Conservation (phyloP, 768 basidiomycete genomes). For the Panus rudis region DNA sequence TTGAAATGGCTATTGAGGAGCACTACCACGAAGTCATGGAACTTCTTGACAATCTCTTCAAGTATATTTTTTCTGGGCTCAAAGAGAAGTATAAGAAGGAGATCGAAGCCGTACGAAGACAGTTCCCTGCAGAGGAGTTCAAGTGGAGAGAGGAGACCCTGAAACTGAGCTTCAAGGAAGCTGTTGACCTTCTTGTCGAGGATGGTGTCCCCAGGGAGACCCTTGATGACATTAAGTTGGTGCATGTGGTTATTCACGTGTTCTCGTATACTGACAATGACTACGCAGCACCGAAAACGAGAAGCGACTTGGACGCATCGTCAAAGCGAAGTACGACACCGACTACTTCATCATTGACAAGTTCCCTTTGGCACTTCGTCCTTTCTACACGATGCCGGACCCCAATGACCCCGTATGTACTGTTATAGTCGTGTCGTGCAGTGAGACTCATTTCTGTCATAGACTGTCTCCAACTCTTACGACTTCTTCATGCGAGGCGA, state of each 20-base stretch:
- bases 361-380: constrained; percentile 91
- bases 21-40: constrained; percentile 98
- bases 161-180: constrained; percentile 79
- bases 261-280: not conserved
- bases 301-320: constrained; percentile 82
- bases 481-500: constrained; percentile 99
- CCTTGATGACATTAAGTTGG: constrained; percentile 87
- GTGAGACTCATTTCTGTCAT: constrained; percentile 1
- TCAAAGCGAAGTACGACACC: constrained; percentile 90
- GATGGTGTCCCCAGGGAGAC: constrained; percentile 75
- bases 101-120: constrained; percentile 72
- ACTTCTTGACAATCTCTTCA: constrained; percentile 79
- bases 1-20: constrained; percentile 98
- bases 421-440: constrained; percentile 1
- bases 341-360: constrained; percentile 99
- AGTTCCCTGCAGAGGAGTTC: constrained; percentile 95
- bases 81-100: constrained; percentile 72
- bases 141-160: constrained; percentile 91
- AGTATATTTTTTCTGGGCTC: constrained; percentile 81
- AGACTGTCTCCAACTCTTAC: constrained; percentile 95
- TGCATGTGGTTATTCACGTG: constrained; percentile 2
- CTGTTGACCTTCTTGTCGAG: constrained; percentile 77
- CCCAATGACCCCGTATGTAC: constrained; percentile 72
- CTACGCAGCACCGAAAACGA: constrained; percentile 83
- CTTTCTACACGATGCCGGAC: constrained; percentile 99